These are phyloP conservation scores for Irpex lacteus DNA, from an alignment of 1,284 basidiomycete genomes.

Conservation along the genomic window DNA sequence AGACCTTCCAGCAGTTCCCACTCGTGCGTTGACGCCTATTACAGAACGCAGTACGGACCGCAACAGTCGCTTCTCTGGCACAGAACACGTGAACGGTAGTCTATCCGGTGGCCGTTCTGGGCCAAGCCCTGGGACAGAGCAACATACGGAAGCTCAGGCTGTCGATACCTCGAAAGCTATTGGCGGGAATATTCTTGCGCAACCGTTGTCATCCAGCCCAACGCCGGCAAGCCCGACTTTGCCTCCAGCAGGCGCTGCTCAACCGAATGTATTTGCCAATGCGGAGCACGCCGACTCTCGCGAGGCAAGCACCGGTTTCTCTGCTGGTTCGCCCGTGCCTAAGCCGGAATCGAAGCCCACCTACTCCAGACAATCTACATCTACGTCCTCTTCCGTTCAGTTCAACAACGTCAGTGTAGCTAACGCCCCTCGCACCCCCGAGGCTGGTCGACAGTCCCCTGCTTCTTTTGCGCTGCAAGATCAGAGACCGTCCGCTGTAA, in stretches of 20 bases:
- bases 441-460: constrained; percentile 5
- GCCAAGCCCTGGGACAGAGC: background rate
- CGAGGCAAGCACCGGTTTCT: constrained; percentile 23
- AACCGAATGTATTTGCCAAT: background rate
- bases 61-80: constrained; percentile 21
- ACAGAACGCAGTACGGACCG: constrained; percentile 27
- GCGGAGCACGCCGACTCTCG: constrained; percentile 8
- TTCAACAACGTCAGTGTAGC: background rate
- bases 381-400: constrained; percentile 6
- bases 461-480: background rate
- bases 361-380: constrained; percentile 14
- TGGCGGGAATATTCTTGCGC: constrained; percentile 1
- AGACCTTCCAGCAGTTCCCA: constrained; percentile 11
- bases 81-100: constrained; percentile 1
- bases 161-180: background rate
- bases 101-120: background rate
- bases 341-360: constrained; percentile 35
- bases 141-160: background rate
- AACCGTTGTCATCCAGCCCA: background rate
- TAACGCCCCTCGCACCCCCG: background rate
- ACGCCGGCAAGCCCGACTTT: constrained; percentile 21
- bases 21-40: constrained; percentile 31
- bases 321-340: constrained; percentile 14
- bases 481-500: background rate
- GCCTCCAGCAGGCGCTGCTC: constrained; percentile 12